Percentiles rank a stretch among this genome's conserved stretches.
Evolutionary conservation across 352 stramenopile genomes (phyloP).

Genomic region (Globisporangium spinosum): DNA sequence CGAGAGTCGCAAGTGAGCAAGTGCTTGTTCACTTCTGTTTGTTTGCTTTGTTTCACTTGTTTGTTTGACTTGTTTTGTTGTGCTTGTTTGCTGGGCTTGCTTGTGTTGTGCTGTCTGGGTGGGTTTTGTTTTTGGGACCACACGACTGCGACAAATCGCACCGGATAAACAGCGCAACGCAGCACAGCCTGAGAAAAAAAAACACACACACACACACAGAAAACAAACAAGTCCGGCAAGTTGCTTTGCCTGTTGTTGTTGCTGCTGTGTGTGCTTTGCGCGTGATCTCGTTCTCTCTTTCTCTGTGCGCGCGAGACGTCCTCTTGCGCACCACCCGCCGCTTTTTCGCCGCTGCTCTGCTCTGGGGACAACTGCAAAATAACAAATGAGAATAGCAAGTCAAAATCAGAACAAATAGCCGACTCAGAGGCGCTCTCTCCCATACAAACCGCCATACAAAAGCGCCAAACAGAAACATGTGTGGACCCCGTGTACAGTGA

Average conservation of each 20-base stretch:
- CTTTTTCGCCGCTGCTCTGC: not conserved
- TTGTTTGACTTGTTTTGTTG: not conserved
- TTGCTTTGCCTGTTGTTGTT: not conserved
- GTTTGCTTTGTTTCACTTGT: not conserved
- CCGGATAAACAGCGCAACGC: constrained; percentile 1
- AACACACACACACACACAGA: constrained; percentile 7
- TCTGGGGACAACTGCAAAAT: not conserved
- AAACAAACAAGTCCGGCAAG: constrained; percentile 8
- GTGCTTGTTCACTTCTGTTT: not conserved
- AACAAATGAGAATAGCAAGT: not conserved
- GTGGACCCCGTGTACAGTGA: not conserved
- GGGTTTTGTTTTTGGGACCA: not conserved
- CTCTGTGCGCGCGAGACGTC: not conserved
- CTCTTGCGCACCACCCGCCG: constrained; percentile 7
- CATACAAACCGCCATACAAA: constrained; percentile 8
- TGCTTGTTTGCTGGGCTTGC: not conserved
- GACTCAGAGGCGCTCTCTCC: not conserved
- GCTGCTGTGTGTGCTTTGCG: not conserved
- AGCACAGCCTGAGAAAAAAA: constrained; percentile 6
- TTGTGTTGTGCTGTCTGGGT: not conserved
- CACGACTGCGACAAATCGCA: constrained; percentile 12
- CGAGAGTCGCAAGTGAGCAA: not conserved
- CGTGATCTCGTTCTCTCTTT: not conserved
- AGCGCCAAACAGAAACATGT: not conserved
- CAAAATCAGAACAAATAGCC: not conserved